A percentile compares a stretch with the other conserved stretches of the same genome.
Evolutionary conservation across 2,329 filamentous ascomycete genomes (phyloP).

Genomic region (Pseudogymnoascus sp.): DNA sequence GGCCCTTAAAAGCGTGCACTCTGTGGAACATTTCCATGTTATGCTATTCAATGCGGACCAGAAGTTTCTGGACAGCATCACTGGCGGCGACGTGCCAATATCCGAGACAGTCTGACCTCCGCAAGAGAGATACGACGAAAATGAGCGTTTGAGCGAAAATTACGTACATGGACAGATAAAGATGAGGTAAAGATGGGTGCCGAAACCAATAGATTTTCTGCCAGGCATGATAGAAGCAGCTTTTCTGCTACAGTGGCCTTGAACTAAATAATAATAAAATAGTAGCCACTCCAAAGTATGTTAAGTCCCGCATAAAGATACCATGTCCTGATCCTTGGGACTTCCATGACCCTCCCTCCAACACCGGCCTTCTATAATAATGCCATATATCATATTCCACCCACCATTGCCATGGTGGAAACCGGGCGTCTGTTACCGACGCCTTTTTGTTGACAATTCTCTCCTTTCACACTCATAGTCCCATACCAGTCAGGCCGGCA

Average conservation of each 20-base stretch:
- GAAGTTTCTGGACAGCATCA: constrained; percentile 62
- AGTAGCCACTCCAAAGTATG: background rate
- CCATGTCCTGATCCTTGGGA: background rate
- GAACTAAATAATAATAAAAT: background rate
- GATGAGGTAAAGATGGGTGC: background rate
- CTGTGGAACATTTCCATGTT: constrained; percentile 90
- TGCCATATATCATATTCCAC: background rate
- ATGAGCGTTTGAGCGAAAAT: background rate
- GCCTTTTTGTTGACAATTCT: background rate
- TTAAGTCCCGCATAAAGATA: background rate
- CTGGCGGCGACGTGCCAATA: constrained; percentile 65
- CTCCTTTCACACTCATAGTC: background rate
- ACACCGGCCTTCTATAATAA: background rate
- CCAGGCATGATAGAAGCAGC: background rate
- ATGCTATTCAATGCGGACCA: constrained; percentile 75
- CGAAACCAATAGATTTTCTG: background rate
- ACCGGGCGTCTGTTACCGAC: background rate
- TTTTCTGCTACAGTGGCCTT: background rate
- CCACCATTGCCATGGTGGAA: background rate
- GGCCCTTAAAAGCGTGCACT: constrained; percentile 73
- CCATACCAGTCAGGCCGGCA: background rate
- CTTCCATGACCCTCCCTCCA: background rate
- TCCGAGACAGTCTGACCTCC: constrained; percentile 32
- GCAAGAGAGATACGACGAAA: background rate
- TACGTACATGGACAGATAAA: background rate